Conservation (phyloP, 805 yeast genomes). For the Schwanniomyces sp. region DNA sequence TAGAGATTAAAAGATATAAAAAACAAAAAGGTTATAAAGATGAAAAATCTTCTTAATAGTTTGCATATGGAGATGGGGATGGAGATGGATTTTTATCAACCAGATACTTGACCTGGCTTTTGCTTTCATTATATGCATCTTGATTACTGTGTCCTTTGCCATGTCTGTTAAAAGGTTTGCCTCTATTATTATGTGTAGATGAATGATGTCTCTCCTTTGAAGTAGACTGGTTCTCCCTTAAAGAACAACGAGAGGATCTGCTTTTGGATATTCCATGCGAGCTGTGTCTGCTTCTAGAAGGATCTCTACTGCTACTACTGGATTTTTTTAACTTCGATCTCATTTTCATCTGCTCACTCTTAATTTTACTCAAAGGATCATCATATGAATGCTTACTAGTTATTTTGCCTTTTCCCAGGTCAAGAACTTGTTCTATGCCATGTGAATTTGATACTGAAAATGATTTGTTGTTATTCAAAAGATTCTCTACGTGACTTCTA, state of each 20-base stretch:
- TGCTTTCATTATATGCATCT: too few species aligned
- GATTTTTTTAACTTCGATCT: slow-evolving; percentile 4
- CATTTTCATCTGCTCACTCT: slow-evolving; percentile 11
- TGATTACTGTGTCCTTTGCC: not conserved
- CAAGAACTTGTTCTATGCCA: slow-evolving; percentile 23
- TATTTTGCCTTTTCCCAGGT: slow-evolving; percentile 14
- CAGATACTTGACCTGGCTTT: too few species aligned
- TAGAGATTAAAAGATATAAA: too few species aligned
- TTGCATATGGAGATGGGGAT: too few species aligned
- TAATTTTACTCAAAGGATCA: slow-evolving; percentile 53
- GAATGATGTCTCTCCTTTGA: not conserved
- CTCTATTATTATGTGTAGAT: not conserved
- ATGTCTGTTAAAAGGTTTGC: not conserved
- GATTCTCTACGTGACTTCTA: slow-evolving; percentile 46
- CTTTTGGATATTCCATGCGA: too few species aligned
- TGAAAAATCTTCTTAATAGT: too few species aligned
- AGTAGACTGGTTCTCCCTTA: too few species aligned
- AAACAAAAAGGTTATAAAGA: too few species aligned
- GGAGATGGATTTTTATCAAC: too few species aligned
- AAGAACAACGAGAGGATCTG: not conserved
- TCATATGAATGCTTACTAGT: not conserved
- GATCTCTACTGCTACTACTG: not conserved
- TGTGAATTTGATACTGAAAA: slow-evolving; percentile 31
- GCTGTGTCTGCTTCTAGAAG: too few species aligned
- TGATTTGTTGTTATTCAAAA: slow-evolving; percentile 52